Evolutionary conservation across 2,329 filamentous ascomycete genomes (phyloP).

Genomic region (Aspergillus aculeatinus): DNA sequence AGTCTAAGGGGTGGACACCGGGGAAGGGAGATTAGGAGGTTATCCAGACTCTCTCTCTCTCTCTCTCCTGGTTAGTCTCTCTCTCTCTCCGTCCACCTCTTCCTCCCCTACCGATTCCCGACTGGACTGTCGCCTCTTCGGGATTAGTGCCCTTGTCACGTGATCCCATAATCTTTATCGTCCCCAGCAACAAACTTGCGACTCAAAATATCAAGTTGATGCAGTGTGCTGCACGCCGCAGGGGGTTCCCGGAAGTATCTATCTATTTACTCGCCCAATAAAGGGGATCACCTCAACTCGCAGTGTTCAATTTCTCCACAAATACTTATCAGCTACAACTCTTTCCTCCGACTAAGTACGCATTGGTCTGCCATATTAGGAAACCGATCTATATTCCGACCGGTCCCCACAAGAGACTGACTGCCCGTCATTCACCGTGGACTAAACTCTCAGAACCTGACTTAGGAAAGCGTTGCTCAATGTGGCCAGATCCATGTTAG

Average conservation of each 20-base stretch:
- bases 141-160: conserved; percentile 22
- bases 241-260: neutral
- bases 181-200: neutral
- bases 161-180: conserved; percentile 9
- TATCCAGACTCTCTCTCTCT: conserved; percentile 17
- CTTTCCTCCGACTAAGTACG: neutral
- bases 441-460: no score
- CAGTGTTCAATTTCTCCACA: no score
- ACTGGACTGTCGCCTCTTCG: conserved; percentile 17
- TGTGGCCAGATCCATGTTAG: no score
- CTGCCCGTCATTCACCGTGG: neutral
- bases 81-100: neutral
- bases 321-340: neutral
- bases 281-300: neutral
- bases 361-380: neutral
- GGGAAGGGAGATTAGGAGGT: conserved; percentile 23
- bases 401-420: neutral
- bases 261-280: neutral
- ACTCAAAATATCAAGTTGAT: neutral
- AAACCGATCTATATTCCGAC: neutral
- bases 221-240: neutral
- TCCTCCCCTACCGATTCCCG: conserved; percentile 19
- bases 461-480: no score
- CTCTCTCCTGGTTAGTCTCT: neutral
- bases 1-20: conserved; percentile 15